Evolutionary conservation across 352 stramenopile species (phyloP), one percentile per base, ranked within the genome.

Genomic region (Pythium brachiatum): DNA sequence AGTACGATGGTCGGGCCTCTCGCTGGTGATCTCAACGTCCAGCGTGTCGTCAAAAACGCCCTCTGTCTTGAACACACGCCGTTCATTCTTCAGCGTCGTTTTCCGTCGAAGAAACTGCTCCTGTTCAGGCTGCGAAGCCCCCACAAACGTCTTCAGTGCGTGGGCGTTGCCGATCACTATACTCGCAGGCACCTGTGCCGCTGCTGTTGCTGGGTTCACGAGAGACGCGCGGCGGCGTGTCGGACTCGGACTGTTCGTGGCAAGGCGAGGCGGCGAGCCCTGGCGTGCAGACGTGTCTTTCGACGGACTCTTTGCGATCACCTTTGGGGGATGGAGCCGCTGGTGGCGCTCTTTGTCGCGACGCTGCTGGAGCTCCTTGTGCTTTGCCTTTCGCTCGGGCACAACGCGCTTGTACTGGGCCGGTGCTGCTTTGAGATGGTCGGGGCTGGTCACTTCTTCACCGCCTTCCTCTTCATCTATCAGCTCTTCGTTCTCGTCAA

Each of bases 361-460:
- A 20, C 81, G 75, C 32, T 83, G 64, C 57, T 89, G 76, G 2
- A 90, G 72, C 20, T 74, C 79, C 9, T 77, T 79, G 59, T 90
- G 74, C 50, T 88, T 90, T 6, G 62, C 64, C 43, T 87, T 89
- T n/a, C 81, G 79, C 18, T 89, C 81, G 2, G 79, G 81, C 9
- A 86, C 29, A 5, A 63, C 68, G 56, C 79, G 61, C 34, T 64
- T 57, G 32, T 55, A 53, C 34, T 20, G 43, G 9, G 32, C 23
- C 11, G 23, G 36, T 8, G 48, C 6, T 12, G 48, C 7, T 15
- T 47, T 23, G 7, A 9, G 34, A 38, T 20, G n/a, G 43, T 16
- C 18, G 34, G 34, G 13, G 34, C 9, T 13, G 15, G 15, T 41
- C 34, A 41, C 7, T 6, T 13, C 34, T n/a, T 13, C 31, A 36